Evolutionary conservation across 2,329 filamentous ascomycete genomes (phyloP), one percentile per base, ranked within the genome.

Genomic region (Pseudogymnoascus sp.): DNA sequence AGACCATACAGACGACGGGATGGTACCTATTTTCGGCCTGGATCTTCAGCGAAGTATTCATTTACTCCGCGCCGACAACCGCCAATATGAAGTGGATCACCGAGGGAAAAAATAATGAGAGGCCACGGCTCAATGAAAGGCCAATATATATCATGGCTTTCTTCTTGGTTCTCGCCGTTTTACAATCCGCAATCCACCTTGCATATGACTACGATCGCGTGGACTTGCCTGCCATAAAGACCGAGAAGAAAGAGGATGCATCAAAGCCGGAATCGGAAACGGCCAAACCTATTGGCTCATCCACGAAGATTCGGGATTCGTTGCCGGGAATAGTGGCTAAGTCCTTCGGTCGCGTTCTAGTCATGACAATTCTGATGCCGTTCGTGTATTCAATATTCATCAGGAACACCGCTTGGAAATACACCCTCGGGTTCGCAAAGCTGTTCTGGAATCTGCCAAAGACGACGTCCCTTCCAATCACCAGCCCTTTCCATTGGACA

Each of bases 41-140:
- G 76, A 77, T 91, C 66, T 97, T 93, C 73, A 86, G 85, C 69
- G 86, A 92, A 70, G 79, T 93, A 37, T 96, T 91, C 71, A 83
- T 95, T 21, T 91, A 86, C 82, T 88, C 87, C 3, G 79, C 82
- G 59, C 77, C 85, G 21, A 76, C 77, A 15, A 75, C 75, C 39
- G 80, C 82, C 60, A 85, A 86, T 64, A 78, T 97, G 60, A 81
- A 82, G 65, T 89, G 88, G 82, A 85, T 96, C 66, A 88, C 87
- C 61, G 81, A 84, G 66, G 83, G 81, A 64, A 84, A 83, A 73
- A 85, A 78, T 64, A 86, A 81, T 66, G 90, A 94, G 72, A 83
- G 92, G 36, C 81, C 88, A 17, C 81, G 85, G 60, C 76, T 97
- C 63, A 97, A 97, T 72, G 93, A 97, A 77, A 84, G 89, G 66